Percentiles rank a stretch among this genome's conserved stretches.
These are phyloP conservation scores for Tulasnella calospora DNA, from an alignment of 768 basidiomycete genomes.

Conservation along the genomic window DNA sequence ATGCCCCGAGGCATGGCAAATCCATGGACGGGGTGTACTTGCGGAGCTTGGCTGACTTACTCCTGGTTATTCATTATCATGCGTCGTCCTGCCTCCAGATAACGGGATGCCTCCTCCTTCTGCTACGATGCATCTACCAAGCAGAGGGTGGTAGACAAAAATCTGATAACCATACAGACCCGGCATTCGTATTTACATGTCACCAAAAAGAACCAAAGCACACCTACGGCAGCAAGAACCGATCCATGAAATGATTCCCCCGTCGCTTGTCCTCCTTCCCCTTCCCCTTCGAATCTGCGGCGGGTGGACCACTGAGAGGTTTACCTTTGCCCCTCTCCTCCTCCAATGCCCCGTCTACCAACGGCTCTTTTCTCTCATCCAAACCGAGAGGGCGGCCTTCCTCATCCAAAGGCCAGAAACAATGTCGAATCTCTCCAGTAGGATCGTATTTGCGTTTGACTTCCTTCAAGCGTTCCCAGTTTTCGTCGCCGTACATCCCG, in stretches of 20 bases:
- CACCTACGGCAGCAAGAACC: conserved; percentile 13
- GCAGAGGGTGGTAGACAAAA: too few species aligned
- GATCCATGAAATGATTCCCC: conserved; percentile 24
- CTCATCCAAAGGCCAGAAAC: conserved; percentile 72
- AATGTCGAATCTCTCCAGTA: conserved; percentile 64
- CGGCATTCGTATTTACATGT: background rate
- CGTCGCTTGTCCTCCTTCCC: background rate
- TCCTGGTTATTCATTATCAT: too few species aligned
- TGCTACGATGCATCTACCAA: too few species aligned
- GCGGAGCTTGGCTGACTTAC: too few species aligned
- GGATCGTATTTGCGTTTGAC: conserved; percentile 79
- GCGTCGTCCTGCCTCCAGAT: too few species aligned
- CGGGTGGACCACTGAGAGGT: background rate
- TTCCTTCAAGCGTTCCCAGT: conserved; percentile 63
- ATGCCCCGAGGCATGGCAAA: background rate
- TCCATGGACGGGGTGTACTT: background rate
- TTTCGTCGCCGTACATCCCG: conserved; percentile 37
- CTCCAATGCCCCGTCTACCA: background rate
- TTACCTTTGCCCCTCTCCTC: background rate
- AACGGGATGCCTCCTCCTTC: too few species aligned
- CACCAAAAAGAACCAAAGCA: background rate
- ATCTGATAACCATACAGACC: background rate
- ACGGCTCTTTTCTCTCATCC: background rate
- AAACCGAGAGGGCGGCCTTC: conserved; percentile 47
- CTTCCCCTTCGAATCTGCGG: conserved; percentile 16